Conservation (phyloP, 306 rosid species). For the Cyamopsis tetragonoloba region DNA sequence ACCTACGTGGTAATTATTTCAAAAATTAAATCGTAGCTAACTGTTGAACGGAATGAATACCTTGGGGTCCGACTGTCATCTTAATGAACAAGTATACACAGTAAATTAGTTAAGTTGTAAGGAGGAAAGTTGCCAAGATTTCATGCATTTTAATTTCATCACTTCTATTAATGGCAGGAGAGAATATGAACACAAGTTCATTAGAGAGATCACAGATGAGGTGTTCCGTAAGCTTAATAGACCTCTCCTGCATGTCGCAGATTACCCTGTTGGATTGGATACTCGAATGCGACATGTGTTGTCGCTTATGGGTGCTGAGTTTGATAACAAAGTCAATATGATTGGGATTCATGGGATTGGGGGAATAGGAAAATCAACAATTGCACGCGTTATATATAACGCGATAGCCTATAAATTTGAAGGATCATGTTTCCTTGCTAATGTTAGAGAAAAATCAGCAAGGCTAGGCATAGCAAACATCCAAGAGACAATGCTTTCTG, state of each 20-base stretch:
- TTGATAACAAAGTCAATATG: background rate
- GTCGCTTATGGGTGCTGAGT: background rate
- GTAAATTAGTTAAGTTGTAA: background rate
- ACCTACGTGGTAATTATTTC: no score
- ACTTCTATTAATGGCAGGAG: background rate
- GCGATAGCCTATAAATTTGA: background rate
- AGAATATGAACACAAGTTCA: background rate
- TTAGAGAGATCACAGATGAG: background rate
- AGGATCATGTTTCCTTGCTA: background rate
- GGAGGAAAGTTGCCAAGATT: background rate
- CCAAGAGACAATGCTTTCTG: constrained; percentile 15
- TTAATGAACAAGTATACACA: background rate
- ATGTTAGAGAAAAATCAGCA: constrained; percentile 13
- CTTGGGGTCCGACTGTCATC: no score
- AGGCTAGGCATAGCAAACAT: background rate
- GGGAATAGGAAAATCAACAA: constrained; percentile 7
- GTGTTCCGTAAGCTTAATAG: background rate
- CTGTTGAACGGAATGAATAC: no score
- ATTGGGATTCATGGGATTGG: constrained; percentile 17
- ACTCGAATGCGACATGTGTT: background rate
- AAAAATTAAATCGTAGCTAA: no score
- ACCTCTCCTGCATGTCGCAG: background rate
- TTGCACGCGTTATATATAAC: constrained; percentile 14
- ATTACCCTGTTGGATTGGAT: background rate
- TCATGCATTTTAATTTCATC: background rate